Evolutionary conservation across 352 stramenopile genomes (phyloP).

Genomic region (Globisporangium recalcitrans): DNA sequence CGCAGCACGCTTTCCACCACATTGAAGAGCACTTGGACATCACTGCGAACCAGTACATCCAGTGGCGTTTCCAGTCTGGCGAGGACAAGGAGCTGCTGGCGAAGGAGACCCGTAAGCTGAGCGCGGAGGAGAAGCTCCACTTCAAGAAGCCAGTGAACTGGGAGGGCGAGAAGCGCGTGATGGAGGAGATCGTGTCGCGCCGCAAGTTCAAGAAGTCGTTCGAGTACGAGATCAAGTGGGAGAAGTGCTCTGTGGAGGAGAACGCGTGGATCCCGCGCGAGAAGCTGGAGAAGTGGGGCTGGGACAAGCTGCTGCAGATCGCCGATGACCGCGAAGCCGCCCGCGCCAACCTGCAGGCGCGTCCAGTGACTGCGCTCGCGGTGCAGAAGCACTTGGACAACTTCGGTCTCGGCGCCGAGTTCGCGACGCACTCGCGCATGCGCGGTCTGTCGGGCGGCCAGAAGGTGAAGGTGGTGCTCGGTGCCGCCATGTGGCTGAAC

Average conservation of each 20-base stretch:
- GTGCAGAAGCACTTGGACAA: slow-evolving; percentile 97
- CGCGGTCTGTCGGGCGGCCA: slow-evolving; percentile 96
- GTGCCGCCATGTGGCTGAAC: slow-evolving; percentile 95
- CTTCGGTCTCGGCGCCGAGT: slow-evolving; percentile 95
- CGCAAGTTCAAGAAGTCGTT: slow-evolving; percentile 93
- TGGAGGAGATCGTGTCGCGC: slow-evolving; percentile 90
- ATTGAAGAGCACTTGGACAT: slow-evolving; percentile 96
- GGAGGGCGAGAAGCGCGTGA: slow-evolving; percentile 86
- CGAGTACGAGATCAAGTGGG: slow-evolving; percentile 98
- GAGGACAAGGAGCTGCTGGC: slow-evolving; percentile 90
- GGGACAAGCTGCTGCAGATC: slow-evolving; percentile 96
- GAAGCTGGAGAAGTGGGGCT: slow-evolving; percentile 96
- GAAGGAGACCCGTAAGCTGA: slow-evolving; percentile 89
- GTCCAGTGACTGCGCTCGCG: slow-evolving; percentile 91
- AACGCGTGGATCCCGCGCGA: slow-evolving; percentile 94
- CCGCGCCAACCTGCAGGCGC: slow-evolving; percentile 89
- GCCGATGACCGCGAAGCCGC: slow-evolving; percentile 94
- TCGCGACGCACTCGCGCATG: slow-evolving; percentile 98
- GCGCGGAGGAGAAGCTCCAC: slow-evolving; percentile 90
- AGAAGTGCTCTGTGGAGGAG: slow-evolving; percentile 90
- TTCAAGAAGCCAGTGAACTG: slow-evolving; percentile 94
- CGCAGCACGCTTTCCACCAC: slow-evolving; percentile 97
- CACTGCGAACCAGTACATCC: slow-evolving; percentile 95
- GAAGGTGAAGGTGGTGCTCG: slow-evolving; percentile 99
- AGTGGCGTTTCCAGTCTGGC: slow-evolving; percentile 94